Base-by-base conservation (phyloP, 257 asterid genomes). In the Mitragyna speciosa region DNA sequence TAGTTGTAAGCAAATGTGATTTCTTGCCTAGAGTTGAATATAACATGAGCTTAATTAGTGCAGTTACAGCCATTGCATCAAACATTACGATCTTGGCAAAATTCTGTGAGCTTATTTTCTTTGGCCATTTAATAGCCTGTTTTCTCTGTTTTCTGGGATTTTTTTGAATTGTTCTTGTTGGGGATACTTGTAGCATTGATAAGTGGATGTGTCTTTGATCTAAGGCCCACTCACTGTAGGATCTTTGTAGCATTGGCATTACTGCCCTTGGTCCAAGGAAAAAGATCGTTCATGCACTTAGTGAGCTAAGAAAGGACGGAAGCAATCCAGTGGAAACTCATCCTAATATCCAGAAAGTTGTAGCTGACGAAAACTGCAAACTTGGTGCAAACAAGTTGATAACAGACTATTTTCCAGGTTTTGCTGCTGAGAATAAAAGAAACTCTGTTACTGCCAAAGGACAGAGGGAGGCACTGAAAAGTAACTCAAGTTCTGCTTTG, bases 211-310 rank as follows among this genome's bases (percentile, higher is more conserved):
- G 22, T 58, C 16, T 31, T 59, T 33, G 16, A 63, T 66, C 48
- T 49, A 36, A 41, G 12, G 73, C 72, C 73, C 47, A 61, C 63
- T 78, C 28, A 39, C 73, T 77, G 75, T 90, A 95, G 99, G 97
- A 95, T 77, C 87, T 95, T 48, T 84, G 81, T 85, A 87, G 84
- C 89, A 91, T 95, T 81, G 99, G 99, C 56, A 84, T 95, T 81
- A 83, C 96, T 69, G 87, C 95, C 24, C 92, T 95, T 82, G 99
- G 99, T 77, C 99, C 99, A 19, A 90, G 98, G 78, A 95, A 90
- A 86, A 95, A 92, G 87, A 88, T 95, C 33, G 77, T 93, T 63
- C 87, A 87, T 75, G 91, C 97, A 78, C 80, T 95, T 28, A 70
- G 54, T 39, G 95, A 90, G 82, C 84, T 94, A 69, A 88, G 88